Evolutionary conservation across 1,284 basidiomycete species (phyloP).

Genomic region (Sporisorium graminicola): DNA sequence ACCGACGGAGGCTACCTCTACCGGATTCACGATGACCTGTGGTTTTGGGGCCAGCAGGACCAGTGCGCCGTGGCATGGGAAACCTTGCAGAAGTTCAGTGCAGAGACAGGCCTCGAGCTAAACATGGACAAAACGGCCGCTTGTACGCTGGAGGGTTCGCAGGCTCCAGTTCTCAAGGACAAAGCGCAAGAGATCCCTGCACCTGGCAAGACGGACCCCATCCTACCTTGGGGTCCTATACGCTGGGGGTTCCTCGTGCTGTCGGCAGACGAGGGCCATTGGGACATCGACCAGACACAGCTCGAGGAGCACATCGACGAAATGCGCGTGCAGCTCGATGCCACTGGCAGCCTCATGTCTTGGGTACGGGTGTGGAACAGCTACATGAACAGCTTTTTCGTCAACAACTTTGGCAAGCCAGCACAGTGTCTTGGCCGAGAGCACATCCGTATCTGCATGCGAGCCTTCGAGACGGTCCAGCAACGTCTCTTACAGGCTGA

Average conservation of each 20-base stretch:
- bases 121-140: conserved; percentile 11
- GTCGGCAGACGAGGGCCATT: conserved; percentile 6
- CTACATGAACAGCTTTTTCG: conserved; percentile 16
- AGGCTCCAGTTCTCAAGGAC: not conserved
- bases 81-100: conserved; percentile 10
- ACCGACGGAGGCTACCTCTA: conserved; percentile 16
- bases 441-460: conserved; percentile 15
- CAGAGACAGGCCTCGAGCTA: conserved; percentile 5
- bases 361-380: conserved; percentile 17
- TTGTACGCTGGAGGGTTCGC: conserved; percentile 1
- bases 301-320: conserved; percentile 7
- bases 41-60: conserved; percentile 14
- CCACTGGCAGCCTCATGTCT: conserved; percentile 14
- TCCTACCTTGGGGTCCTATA: conserved; percentile 2
- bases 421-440: conserved; percentile 9
- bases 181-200: not conserved
- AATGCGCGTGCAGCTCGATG: conserved; percentile 13
- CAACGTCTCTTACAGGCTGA: conserved; percentile 9
- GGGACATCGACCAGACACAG: conserved; percentile 13
- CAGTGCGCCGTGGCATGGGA: conserved; percentile 9
- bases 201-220: not conserved
- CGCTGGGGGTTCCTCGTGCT: conserved; percentile 9
- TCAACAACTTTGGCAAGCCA: conserved; percentile 17
- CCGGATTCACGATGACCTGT: conserved; percentile 16
- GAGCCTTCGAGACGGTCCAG: conserved; percentile 10